phyloP scores from a whole-genome alignment of 331 rosid genomes.

The Cydonia oblonga region DNA sequence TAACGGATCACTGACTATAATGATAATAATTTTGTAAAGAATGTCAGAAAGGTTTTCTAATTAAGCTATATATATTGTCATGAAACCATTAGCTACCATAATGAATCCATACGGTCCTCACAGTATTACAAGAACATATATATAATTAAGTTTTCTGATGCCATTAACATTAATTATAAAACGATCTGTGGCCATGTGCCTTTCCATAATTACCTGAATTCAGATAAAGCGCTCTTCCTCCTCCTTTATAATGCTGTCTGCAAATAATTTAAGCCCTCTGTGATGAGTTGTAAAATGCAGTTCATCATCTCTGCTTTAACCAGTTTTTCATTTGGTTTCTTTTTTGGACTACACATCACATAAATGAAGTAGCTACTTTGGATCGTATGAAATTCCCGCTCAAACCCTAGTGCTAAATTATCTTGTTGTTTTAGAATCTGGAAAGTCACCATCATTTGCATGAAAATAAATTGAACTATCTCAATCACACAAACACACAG shows the following conservation, averaged over 20 bases:
- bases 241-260: slow-evolving; percentile 1
- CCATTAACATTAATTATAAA: slow-evolving; percentile 13
- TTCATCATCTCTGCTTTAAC: not conserved
- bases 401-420: not conserved
- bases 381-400: not conserved
- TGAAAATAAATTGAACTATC: not conserved
- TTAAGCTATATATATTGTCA: not conserved
- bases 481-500: not conserved
- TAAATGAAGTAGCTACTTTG: not conserved
- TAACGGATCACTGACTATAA: not conserved
- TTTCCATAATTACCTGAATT: slow-evolving; percentile 23
- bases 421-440: not conserved
- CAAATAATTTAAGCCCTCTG: not conserved
- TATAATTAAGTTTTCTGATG: slow-evolving; percentile 18
- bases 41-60: slow-evolving; percentile 2
- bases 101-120: slow-evolving; percentile 20
- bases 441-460: not conserved
- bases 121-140: not conserved
- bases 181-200: slow-evolving; percentile 42
- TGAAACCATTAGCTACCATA: slow-evolving; percentile 18
- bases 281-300: not conserved
- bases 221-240: not conserved
- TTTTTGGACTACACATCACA: not conserved
- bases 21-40: slow-evolving; percentile 8
- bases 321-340: not conserved